Conservation (phyloP, 2,329 filamentous ascomycete species). For the Trichoderma breve region DNA sequence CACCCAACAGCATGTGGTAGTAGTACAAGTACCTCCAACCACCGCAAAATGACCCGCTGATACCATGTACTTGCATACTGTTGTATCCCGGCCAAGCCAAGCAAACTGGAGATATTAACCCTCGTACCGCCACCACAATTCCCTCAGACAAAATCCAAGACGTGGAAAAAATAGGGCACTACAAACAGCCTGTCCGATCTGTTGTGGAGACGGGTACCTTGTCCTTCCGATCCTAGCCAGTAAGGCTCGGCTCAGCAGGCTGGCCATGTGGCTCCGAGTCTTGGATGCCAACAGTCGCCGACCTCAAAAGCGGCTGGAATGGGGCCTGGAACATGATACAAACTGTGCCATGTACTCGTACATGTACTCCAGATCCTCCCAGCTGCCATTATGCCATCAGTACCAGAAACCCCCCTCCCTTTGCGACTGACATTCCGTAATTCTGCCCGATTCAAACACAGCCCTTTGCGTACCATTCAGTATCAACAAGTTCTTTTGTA, state of each 20-base stretch:
- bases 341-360: neutral
- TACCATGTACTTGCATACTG: neutral
- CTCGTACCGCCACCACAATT: neutral
- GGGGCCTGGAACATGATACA: neutral
- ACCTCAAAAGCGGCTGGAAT: constrained; percentile 1
- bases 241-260: neutral
- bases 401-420: neutral
- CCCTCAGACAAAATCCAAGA: neutral
- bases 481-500: neutral
- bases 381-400: neutral
- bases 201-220: neutral
- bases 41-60: neutral
- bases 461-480: neutral
- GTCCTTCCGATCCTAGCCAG: neutral
- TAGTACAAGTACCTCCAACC: neutral
- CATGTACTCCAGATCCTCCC: neutral
- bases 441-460: neutral
- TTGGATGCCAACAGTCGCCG: neutral
- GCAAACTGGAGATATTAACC: neutral
- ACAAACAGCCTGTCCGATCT: constrained; percentile 6
- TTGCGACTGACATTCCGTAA: neutral
- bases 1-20: neutral
- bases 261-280: constrained; percentile 8
- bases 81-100: neutral
- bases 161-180: neutral